Evolutionary conservation across 2,329 filamentous ascomycete genomes (phyloP), one percentile per base, ranked within the genome.

Genomic region (Penicillium sp.): DNA sequence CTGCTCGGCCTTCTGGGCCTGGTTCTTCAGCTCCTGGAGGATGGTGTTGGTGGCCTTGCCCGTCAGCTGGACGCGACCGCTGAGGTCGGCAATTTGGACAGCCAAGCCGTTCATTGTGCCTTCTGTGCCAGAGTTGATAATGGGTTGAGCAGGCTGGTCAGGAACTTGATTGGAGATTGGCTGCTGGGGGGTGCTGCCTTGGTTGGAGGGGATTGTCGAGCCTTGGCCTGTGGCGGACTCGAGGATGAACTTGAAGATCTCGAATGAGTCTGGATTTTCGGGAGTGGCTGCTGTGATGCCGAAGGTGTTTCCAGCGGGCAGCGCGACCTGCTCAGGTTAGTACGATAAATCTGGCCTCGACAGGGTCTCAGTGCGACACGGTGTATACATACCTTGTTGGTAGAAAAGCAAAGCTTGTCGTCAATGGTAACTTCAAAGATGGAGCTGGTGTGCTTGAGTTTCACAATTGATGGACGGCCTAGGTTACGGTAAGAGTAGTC

Each of bases 221-320:
- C 49, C 53, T 34, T 57, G 49, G 43, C 50, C 45, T 9, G 54
- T n/a, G n/a, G 65, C 54, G 10, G 79, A 83, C 63, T 83, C 81
- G 45, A 93, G 80, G 32, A 86, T 77, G 64, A 97, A 79, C 67
- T 91, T 94, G 76, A 90, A 93, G 57, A 95, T 70, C 70, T 98
- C 93, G 63, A 96, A 95, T 5, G 88, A 95, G 71, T 98, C 93
- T 0, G 93, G 89, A 61, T 83, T 90, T 58, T 97, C 91, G 28
- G 88, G 87, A 3, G 88, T 91, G 15, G 88, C 87, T 37, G 91
- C 93, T 12, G 86, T 88, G 59, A 98, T 74, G 61, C 93, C 93
- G 58, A 95, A 87, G 66, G 80, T 79, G 73, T 97, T 94, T 58
- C 87, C 87, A 2, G 77, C 61, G 3, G 91, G 93, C 22, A 98